Evolutionary conservation across 106 monocot species (phyloP).

Genomic region (Cymbidium sinense): DNA sequence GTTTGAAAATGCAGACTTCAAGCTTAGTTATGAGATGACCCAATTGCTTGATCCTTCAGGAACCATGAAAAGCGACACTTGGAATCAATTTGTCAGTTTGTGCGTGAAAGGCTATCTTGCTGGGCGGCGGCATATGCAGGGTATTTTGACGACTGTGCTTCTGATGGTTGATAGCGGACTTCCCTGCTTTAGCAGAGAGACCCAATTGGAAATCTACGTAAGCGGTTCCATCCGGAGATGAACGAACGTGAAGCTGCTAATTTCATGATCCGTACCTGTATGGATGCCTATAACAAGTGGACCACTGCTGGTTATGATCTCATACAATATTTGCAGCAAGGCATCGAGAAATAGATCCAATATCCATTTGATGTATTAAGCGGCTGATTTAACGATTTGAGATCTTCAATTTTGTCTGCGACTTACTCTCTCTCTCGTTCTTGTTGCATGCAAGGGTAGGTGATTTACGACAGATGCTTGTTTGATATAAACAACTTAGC

Average conservation of each 20-base stretch:
- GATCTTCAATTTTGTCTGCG: too few species aligned
- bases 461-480: too few species aligned
- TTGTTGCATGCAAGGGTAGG: too few species aligned
- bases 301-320: conserved; percentile 96
- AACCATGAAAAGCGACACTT: conserved; percentile 98
- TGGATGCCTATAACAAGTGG: conserved; percentile 99
- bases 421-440: too few species aligned
- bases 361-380: too few species aligned
- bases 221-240: conserved; percentile 96
- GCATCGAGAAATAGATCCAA: conserved; percentile 71
- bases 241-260: conserved; percentile 95
- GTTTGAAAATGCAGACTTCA: conserved; percentile 98
- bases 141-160: conserved; percentile 75
- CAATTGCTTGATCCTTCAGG: conserved; percentile 97
- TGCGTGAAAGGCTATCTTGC: conserved; percentile 97
- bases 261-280: conserved; percentile 86
- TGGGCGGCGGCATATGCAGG: conserved; percentile 79
- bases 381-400: too few species aligned
- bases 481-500: too few species aligned
- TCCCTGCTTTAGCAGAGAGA: conserved; percentile 97
- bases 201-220: conserved; percentile 82
- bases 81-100: conserved; percentile 89
- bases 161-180: conserved; percentile 94
- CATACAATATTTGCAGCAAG: conserved; percentile 97
- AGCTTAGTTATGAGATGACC: conserved; percentile 98